Percentiles rank a stretch among this genome's conserved stretches.
These are phyloP conservation scores for Arthrobotrys pseudoclavata DNA, from an alignment of 2,329 filamentous ascomycete species.

Conservation along the genomic window DNA sequence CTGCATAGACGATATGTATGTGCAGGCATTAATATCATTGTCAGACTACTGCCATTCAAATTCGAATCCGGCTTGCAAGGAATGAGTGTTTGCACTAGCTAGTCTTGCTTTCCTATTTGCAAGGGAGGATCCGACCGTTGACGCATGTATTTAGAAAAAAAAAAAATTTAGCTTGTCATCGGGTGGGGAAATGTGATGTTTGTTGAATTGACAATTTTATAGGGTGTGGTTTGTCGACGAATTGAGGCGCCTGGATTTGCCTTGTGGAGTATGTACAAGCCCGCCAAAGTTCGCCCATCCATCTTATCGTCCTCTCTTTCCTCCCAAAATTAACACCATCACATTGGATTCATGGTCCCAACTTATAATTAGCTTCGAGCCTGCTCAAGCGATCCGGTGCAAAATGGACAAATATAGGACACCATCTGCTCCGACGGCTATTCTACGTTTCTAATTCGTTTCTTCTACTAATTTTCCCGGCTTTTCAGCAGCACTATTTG, in stretches of 20 bases:
- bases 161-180: slow-evolving; percentile 6
- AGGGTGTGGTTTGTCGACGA: slow-evolving; percentile 15
- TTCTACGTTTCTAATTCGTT: slow-evolving; percentile 29
- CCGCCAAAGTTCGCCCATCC: slow-evolving; percentile 33
- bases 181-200: slow-evolving; percentile 8
- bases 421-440: slow-evolving; percentile 12
- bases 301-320: not conserved
- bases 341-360: not conserved
- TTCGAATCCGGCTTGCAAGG: slow-evolving; percentile 13
- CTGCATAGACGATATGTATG: slow-evolving; percentile 19
- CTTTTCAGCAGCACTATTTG: slow-evolving; percentile 15
- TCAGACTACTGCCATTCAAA: slow-evolving; percentile 8
- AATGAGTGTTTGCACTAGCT: slow-evolving; percentile 23
- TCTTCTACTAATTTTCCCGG: not conserved
- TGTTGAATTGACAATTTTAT: not conserved
- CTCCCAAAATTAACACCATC: slow-evolving; percentile 22
- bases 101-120: not conserved
- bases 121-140: not conserved
- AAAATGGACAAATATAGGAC: slow-evolving; percentile 52
- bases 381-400: slow-evolving; percentile 26
- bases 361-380: not conserved
- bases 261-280: slow-evolving; percentile 21
- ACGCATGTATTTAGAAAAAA: no score
- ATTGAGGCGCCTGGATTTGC: slow-evolving; percentile 15
- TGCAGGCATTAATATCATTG: not conserved